A percentile compares a stretch with the other conserved stretches of the same genome.
Conservation (phyloP, 2,329 filamentous ascomycete species). For the Colletotrichum aenigma region DNA sequence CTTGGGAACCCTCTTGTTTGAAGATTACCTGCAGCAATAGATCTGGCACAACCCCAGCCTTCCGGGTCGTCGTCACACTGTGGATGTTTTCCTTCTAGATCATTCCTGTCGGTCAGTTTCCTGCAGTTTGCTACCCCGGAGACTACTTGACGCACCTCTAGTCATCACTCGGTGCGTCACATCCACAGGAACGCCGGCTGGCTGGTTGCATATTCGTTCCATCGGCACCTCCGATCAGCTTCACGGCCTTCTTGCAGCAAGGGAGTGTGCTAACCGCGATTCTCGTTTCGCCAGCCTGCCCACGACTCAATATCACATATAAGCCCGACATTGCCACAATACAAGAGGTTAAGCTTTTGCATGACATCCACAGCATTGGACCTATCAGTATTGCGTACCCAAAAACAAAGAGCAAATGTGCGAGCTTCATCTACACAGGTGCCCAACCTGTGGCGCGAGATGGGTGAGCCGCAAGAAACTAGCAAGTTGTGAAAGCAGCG, state of each 20-base stretch:
- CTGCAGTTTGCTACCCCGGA: neutral
- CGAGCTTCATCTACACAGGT: constrained; percentile 38
- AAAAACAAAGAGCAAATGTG: constrained; percentile 31
- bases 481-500: constrained; percentile 38
- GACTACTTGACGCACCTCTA: neutral
- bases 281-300: neutral
- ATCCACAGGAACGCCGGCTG: neutral
- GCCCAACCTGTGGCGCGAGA: constrained; percentile 31
- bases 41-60: neutral
- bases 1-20: neutral
- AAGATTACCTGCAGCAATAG: neutral
- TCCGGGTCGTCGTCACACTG: neutral
- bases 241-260: neutral
- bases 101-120: neutral
- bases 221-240: neutral
- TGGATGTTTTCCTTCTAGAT: neutral
- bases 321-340: neutral
- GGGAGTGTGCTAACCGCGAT: neutral
- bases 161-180: neutral
- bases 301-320: neutral
- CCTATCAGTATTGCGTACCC: neutral
- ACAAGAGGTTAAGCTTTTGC: neutral
- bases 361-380: neutral
- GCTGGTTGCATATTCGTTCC: neutral
- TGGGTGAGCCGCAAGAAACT: constrained; percentile 39